These are phyloP conservation scores for Penicillium pancosmium DNA, from an alignment of 495 filamentous ascomycete genomes.

Conservation along the genomic window DNA sequence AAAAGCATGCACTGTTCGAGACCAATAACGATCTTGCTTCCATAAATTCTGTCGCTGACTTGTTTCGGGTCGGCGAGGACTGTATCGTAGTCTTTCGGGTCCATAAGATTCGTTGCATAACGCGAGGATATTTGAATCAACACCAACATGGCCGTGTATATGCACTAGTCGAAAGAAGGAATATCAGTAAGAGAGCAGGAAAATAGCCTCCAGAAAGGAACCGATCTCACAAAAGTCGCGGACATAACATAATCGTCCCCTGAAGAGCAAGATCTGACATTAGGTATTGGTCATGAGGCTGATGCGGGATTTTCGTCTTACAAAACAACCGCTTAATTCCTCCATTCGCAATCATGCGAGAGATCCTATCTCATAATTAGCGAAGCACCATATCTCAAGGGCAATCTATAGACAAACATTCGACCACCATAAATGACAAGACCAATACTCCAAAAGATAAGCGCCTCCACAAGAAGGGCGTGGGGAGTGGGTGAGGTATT, in stretches of 20 bases:
- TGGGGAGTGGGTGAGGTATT: constrained; percentile 37
- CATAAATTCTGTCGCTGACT: constrained; percentile 47
- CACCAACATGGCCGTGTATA: constrained; percentile 58
- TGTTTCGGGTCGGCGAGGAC: constrained; percentile 48
- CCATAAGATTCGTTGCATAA: constrained; percentile 61
- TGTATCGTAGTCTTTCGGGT: constrained; percentile 50
- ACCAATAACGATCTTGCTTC: constrained; percentile 56
- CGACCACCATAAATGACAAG: constrained; percentile 35
- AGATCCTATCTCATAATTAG: constrained; percentile 26
- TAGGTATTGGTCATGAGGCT: neutral
- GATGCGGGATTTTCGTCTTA: constrained; percentile 24
- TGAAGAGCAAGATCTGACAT: constrained; percentile 6
- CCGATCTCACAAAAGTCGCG: constrained; percentile 48
- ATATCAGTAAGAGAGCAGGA: neutral
- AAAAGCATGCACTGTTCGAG: constrained; percentile 56
- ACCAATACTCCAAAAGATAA: constrained; percentile 39
- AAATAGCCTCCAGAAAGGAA: neutral
- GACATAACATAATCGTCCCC: constrained; percentile 63
- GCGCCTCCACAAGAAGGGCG: constrained; percentile 35
- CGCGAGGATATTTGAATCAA: constrained; percentile 59
- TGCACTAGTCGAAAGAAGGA: constrained; percentile 29
- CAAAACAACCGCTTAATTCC: constrained; percentile 38
- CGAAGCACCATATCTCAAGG: neutral
- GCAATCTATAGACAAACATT: constrained; percentile 25
- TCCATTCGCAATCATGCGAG: constrained; percentile 38